These are phyloP conservation scores for Penicillium freii DNA, from an alignment of 2,329 filamentous ascomycete genomes.

Conservation along the genomic window DNA sequence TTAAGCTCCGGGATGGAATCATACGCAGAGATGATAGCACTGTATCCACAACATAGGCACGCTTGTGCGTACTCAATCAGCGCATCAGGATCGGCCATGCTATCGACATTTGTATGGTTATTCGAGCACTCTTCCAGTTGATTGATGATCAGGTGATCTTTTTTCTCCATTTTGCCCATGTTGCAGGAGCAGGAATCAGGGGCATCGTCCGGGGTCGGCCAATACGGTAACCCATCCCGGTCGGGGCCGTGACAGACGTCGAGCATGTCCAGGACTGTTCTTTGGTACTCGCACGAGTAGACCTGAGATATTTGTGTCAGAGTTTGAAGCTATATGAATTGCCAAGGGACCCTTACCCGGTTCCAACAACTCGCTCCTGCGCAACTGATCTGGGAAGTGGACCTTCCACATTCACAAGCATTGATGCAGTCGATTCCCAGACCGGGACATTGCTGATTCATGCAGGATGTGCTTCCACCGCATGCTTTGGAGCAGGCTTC, in stretches of 20 bases:
- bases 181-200: slow-evolving; percentile 22
- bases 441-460: slow-evolving; percentile 8
- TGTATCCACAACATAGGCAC: slow-evolving; percentile 18
- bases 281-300: slow-evolving; percentile 16
- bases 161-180: slow-evolving; percentile 6
- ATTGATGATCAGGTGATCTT: neutral
- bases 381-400: slow-evolving; percentile 12
- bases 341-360: neutral
- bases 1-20: neutral
- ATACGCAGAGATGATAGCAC: slow-evolving; percentile 18
- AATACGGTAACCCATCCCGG: slow-evolving; percentile 15
- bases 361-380: slow-evolving; percentile 14
- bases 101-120: slow-evolving; percentile 9
- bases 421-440: slow-evolving; percentile 17
- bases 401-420: slow-evolving; percentile 14
- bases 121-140: slow-evolving; percentile 8
- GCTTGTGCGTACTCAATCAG: slow-evolving; percentile 6
- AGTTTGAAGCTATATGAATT: too few species aligned
- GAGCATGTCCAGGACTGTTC: slow-evolving; percentile 5
- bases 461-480: slow-evolving; percentile 10
- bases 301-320: neutral
- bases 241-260: slow-evolving; percentile 5
- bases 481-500: slow-evolving; percentile 9
- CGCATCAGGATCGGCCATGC: neutral
- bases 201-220: slow-evolving; percentile 17